Conservation (phyloP, 495 filamentous ascomycete species). For the Aspergillus coremiiformis region DNA sequence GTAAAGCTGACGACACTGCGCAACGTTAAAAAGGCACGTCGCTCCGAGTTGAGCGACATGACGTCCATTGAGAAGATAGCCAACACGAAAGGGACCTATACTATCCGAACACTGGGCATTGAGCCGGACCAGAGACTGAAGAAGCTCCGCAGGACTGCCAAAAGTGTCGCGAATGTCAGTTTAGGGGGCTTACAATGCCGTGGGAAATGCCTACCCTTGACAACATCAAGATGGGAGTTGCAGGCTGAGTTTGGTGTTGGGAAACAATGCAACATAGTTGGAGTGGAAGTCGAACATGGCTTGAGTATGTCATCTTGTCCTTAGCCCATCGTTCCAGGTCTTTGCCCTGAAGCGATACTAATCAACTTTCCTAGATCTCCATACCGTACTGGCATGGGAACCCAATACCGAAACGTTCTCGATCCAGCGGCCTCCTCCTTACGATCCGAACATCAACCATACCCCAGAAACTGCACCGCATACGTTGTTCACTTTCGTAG, state of each 20-base stretch:
- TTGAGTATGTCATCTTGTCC: slow-evolving; percentile 12
- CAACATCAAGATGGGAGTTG: slow-evolving; percentile 28
- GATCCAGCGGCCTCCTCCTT: slow-evolving; percentile 23
- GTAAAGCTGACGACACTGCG: slow-evolving; percentile 21
- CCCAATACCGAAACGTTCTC: slow-evolving; percentile 27
- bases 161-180: neutral
- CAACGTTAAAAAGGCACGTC: slow-evolving; percentile 24
- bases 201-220: slow-evolving; percentile 6
- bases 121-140: slow-evolving; percentile 22
- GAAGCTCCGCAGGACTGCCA: slow-evolving; percentile 18
- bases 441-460: slow-evolving; percentile 25
- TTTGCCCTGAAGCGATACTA: neutral
- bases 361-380: slow-evolving; percentile 6
- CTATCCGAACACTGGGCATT: slow-evolving; percentile 30
- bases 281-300: slow-evolving; percentile 25
- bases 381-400: slow-evolving; percentile 25
- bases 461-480: slow-evolving; percentile 26
- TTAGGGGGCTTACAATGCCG: neutral
- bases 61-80: slow-evolving; percentile 27
- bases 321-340: too few relatives aligned
- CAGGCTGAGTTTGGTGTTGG: slow-evolving; percentile 22
- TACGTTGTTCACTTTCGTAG: slow-evolving; percentile 27
- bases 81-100: slow-evolving; percentile 17
- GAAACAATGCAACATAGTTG: slow-evolving; percentile 22
- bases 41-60: slow-evolving; percentile 22